Evolutionary conservation across 345 rosid species (phyloP), one percentile per base, ranked within the genome.

Genomic region (Zanthoxylum bungeanum): DNA sequence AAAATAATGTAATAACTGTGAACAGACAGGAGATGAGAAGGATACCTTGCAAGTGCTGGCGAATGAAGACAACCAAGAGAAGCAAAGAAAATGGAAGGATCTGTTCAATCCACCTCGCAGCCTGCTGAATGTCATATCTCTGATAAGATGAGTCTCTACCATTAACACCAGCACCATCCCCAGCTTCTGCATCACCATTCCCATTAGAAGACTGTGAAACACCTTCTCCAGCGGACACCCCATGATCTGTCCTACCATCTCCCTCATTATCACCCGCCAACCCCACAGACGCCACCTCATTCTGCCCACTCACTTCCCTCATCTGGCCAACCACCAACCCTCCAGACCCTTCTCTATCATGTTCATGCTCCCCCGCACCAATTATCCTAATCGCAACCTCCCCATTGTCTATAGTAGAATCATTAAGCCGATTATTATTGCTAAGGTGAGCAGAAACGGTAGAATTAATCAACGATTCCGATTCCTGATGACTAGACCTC

Each of bases 81-180:
- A 96, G 99, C 88, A 96, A 79, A 68, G 97, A 93, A 57, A 96
- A 96, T 5, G 99, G 99, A 36, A 96, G 95, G 69, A 93, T 84
- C 81, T 96, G 99, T 85, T 96, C 99, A 69, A 96, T 86, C 98
- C 96, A 96, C 71, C 99, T 87, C 0, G 99, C 98, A 76, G 98
- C 97, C 75, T 96, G 98, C 86, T 93, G 99, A 74, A 96, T 96
- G 76, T 96, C 99, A 78, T 96, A 96, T 81, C 99, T 91, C 83
- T 93, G 99, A 76, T 93, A 89, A 44, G 97, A 85, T 10, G 99
- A 89, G 78, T 95, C 98, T 74, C 96, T 83, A 68, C 78, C 78
- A 55, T 83, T 82, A 79, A 31, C 75, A 2, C 81, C 85, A 57
- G 76, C 64, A n/a, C n/a, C n/a, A n/a, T n/a, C n/a, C n/a, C n/a